Base-by-base conservation (phyloP, 768 basidiomycete genomes). In the Tricholoma matsutake region DNA sequence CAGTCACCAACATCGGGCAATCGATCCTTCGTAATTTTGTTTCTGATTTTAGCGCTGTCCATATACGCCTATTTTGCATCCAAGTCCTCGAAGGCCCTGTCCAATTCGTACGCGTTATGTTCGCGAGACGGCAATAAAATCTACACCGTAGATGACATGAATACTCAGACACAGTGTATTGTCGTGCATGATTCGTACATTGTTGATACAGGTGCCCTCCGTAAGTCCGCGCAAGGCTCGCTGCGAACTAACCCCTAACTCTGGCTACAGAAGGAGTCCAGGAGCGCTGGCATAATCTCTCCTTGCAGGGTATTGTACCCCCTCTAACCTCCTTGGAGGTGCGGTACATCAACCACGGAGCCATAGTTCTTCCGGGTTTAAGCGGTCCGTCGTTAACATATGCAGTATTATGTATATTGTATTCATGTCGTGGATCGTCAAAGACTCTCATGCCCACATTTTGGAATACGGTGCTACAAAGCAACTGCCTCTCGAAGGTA, bases 391-490 rank as follows among this genome's bases (percentile, higher is more conserved):
- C 28, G 13, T 8, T 34, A 28, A 39, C 61, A 18, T 31, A 35
- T 47, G 37, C 22, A 54, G 53, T 57, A 56, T 63, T 22, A 65
- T 18, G 29, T 51, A 32, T 6, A 18, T 4, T 11, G 9, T 10
- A 13, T n/a, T 60, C 10, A 41, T 32, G 20, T 57, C 60, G 52
- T 60, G 47, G 52, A 39, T 39, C 3, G 8, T 58, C 35, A n/a
- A 65, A 89, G 91, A 93, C 73, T 88, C 91, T 3, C 91, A 93
- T 73, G 87, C 79, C 0, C 91, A 94, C 67, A 83, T 90, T 34
- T 77, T 94, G 2, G 89, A 91, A 71, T 91, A 92, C 67, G 92
- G 92, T 11, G 86, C 86, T 20, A 81, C 80, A 31, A 79, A 80
- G 51, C 78, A 84, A 59, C 79, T 92, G 43, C 82, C 86, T 52